Percentiles rank a stretch among this genome's conserved stretches.
These are phyloP conservation scores for Calocybe gangraenosa DNA, from an alignment of 768 basidiomycete genomes.

Conservation along the genomic window DNA sequence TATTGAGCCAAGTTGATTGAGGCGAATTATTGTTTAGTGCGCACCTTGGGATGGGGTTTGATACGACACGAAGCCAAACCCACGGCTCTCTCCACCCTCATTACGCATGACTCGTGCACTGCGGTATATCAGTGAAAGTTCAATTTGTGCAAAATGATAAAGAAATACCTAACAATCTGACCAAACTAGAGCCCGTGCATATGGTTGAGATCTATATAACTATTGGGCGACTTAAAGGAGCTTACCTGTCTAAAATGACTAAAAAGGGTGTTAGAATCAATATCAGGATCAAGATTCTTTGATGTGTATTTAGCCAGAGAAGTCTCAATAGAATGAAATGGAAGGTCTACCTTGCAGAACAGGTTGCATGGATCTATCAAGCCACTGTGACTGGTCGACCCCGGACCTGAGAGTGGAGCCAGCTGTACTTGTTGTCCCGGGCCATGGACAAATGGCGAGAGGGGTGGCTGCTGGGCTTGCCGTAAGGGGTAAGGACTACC, in stretches of 20 bases:
- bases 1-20: neutral
- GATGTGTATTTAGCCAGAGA: constrained; percentile 5
- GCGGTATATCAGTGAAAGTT: neutral
- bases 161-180: constrained; percentile 74
- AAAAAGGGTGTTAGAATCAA: constrained; percentile 83
- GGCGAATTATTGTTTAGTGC: neutral
- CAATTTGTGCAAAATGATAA: neutral
- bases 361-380: constrained; percentile 89
- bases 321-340: neutral
- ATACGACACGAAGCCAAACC: constrained; percentile 90
- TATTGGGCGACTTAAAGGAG: constrained; percentile 2
- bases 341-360: constrained; percentile 74
- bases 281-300: constrained; percentile 80
- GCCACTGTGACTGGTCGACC: constrained; percentile 81
- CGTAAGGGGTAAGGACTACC: constrained; percentile 44
- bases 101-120: constrained; percentile 93
- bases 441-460: constrained; percentile 68
- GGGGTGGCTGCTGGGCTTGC: constrained; percentile 36
- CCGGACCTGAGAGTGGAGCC: constrained; percentile 69
- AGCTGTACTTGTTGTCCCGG: constrained; percentile 89
- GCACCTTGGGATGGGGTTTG: constrained; percentile 80
- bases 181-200: constrained; percentile 55
- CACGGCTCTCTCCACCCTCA: constrained; percentile 74
- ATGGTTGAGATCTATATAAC: constrained; percentile 7
- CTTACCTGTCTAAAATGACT: constrained; percentile 76